Evolutionary conservation across 208 protist genomes (phyloP), one percentile per base, ranked within the genome.

Genomic region (Leishmania tropica): DNA sequence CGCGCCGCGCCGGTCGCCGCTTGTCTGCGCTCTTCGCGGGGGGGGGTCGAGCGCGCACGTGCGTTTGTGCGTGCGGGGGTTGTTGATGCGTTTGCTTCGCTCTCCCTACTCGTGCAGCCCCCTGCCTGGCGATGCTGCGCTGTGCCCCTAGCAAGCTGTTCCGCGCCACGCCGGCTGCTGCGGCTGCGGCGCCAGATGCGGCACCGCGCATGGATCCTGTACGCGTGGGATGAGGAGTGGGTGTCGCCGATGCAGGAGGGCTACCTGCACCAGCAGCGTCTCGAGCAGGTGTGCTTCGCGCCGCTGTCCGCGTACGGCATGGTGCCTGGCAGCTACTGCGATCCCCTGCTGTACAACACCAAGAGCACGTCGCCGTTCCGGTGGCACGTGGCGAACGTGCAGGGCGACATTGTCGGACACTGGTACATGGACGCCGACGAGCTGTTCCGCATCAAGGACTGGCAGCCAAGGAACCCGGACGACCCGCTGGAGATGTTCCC

Each of bases 361-460:
- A 97, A 97, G 81, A 91, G 92, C 85, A 97, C 94, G 37, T 96
- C 94, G 19, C 94, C 94, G 1, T 97, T 97, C 74, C 94, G 94
- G 81, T 97, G 94, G 93, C 94, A 96, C 80, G 90, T 96, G 0
- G 90, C 93, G 17, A 96, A 96, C 75, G 91, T 90, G 24, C 76
- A 91, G 40, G 91, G 87, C 62, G 94, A 97, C 78, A 95, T 97
- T 85, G 93, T 96, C 5, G 94, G 94, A 7, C 93, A 97, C 90
- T 97, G 93, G 93, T 97, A 97, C 88, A 93, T 97, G 88, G 94
- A 97, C 75, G 92, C 90, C 11, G 94, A 97, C 75, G 94, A 97
- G 78, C 89, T 97, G 51, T 91, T 94, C 67, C 93, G 94, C 53
- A 90, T 97, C 48, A 96, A 97, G 86, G 94, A 97, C 74, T 97